These are phyloP conservation scores for Crataegus laevigata DNA, from an alignment of 306 rosid genomes.

Conservation along the genomic window DNA sequence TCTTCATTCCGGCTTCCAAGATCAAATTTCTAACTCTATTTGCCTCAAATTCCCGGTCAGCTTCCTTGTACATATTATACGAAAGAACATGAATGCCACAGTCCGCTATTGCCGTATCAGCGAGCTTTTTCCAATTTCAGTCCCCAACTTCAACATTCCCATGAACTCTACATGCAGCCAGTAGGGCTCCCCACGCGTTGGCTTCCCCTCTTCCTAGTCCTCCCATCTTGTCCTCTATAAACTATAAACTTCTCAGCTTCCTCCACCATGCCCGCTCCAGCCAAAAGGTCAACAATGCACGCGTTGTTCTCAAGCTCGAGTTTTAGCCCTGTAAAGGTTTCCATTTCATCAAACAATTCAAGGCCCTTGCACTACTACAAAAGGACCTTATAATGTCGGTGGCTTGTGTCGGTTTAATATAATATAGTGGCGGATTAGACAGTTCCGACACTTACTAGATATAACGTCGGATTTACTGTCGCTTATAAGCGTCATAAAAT, in stretches of 20 bases:
- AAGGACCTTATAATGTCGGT: too few relatives aligned
- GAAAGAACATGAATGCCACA: slow-evolving; percentile 70
- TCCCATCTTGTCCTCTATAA: slow-evolving; percentile 73
- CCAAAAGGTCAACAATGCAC: slow-evolving; percentile 59
- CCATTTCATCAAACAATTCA: slow-evolving; percentile 48
- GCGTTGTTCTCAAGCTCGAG: slow-evolving; percentile 32
- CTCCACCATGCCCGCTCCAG: slow-evolving; percentile 62
- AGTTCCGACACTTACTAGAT: too few relatives aligned
- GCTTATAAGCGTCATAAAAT: too few relatives aligned
- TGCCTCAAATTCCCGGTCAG: slow-evolving; percentile 73
- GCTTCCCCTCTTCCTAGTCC: slow-evolving; percentile 48
- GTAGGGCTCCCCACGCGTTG: slow-evolving; percentile 77
- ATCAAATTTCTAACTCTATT: slow-evolving; percentile 49
- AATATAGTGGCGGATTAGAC: too few relatives aligned
- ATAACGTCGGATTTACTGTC: too few relatives aligned
- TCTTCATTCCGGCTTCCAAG: slow-evolving; percentile 46
- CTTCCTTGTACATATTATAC: slow-evolving; percentile 59
- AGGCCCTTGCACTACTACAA: too few relatives aligned
- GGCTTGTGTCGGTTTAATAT: too few relatives aligned
- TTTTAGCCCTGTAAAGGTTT: slow-evolving; percentile 14
- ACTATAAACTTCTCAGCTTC: slow-evolving; percentile 68
- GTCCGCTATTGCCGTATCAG: slow-evolving; percentile 47
- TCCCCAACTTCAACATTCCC: slow-evolving; percentile 54
- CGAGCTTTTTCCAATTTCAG: slow-evolving; percentile 56
- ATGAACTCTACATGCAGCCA: slow-evolving; percentile 70